Conservation (phyloP, 805 yeast species). For the Pichia eremophila region DNA sequence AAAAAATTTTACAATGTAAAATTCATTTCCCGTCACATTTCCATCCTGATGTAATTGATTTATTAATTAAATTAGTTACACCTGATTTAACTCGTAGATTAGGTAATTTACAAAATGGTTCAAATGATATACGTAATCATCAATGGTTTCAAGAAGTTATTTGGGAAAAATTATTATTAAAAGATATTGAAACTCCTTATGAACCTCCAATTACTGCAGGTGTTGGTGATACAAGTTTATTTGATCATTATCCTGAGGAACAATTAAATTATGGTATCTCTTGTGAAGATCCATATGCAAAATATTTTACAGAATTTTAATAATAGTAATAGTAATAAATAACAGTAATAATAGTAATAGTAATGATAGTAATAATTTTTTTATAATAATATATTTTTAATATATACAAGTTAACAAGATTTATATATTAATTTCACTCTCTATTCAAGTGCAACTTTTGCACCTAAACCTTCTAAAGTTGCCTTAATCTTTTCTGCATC, state of each 20-base stretch:
- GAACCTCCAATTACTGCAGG: slow-evolving; percentile 58
- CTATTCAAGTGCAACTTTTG: slow-evolving; percentile 83
- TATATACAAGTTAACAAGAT: neutral
- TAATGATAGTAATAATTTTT: neutral
- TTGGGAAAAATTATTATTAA: slow-evolving; percentile 46
- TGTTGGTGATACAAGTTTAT: slow-evolving; percentile 53
- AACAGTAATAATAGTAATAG: too few species aligned
- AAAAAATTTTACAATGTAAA: slow-evolving; percentile 46
- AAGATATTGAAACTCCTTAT: slow-evolving; percentile 55
- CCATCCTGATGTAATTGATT: slow-evolving; percentile 44
- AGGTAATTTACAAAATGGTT: slow-evolving; percentile 50
- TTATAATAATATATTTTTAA: neutral
- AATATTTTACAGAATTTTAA: slow-evolving; percentile 25
- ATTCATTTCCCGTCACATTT: slow-evolving; percentile 44
- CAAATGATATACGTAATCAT: slow-evolving; percentile 46
- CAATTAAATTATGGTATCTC: slow-evolving; percentile 71
- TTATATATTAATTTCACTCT: too few species aligned
- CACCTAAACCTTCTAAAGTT: slow-evolving; percentile 90
- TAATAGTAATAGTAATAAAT: too few species aligned
- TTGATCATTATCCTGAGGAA: slow-evolving; percentile 72
- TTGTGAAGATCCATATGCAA: slow-evolving; percentile 36
- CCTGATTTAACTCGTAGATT: slow-evolving; percentile 47
- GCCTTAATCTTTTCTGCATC: slow-evolving; percentile 96
- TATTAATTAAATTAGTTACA: slow-evolving; percentile 41
- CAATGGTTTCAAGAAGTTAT: slow-evolving; percentile 54